Conservation (phyloP, 2,329 filamentous ascomycete species). For the Hypoxylon sp. region DNA sequence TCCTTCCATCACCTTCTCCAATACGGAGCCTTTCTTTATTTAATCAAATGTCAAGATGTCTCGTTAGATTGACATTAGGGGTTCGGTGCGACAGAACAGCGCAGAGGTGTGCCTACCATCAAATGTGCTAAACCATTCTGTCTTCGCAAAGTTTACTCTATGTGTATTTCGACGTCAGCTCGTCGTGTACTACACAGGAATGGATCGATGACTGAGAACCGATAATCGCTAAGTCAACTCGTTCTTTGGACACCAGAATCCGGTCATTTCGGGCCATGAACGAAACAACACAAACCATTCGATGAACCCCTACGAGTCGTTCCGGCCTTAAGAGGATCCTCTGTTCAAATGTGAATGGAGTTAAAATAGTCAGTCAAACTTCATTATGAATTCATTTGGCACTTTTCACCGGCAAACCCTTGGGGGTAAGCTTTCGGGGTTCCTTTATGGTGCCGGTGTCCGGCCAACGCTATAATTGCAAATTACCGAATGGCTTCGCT, state of each 20-base stretch:
- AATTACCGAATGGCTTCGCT: not conserved
- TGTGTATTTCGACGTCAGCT: conserved; percentile 47
- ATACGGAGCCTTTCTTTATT: conserved; percentile 57
- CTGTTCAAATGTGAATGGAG: not conserved
- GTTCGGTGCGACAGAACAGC: not conserved
- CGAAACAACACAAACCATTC: not conserved
- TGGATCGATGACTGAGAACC: conserved; percentile 50
- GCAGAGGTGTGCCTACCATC: conserved; percentile 54
- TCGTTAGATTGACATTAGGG: conserved; percentile 5
- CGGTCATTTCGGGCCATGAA: conserved; percentile 16
- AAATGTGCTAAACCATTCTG: conserved; percentile 65
- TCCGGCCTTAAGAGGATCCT: not conserved
- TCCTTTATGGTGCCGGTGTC: not conserved
- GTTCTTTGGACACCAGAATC: conserved; percentile 12
- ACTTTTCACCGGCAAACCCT: not conserved
- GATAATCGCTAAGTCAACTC: conserved; percentile 54
- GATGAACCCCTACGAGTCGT: not conserved
- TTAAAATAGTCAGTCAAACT: not conserved
- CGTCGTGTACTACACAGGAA: not conserved
- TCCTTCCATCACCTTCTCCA: conserved; percentile 47
- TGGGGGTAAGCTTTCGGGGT: not conserved
- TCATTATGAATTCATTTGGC: conserved; percentile 18
- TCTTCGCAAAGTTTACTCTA: conserved; percentile 57
- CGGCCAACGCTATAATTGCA: not conserved
- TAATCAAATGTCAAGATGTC: conserved; percentile 50